A percentile compares a stretch with the other conserved stretches of the same genome.
Evolutionary conservation across 208 protist genomes (phyloP).

Genomic region (Wallacemonas sp.): DNA sequence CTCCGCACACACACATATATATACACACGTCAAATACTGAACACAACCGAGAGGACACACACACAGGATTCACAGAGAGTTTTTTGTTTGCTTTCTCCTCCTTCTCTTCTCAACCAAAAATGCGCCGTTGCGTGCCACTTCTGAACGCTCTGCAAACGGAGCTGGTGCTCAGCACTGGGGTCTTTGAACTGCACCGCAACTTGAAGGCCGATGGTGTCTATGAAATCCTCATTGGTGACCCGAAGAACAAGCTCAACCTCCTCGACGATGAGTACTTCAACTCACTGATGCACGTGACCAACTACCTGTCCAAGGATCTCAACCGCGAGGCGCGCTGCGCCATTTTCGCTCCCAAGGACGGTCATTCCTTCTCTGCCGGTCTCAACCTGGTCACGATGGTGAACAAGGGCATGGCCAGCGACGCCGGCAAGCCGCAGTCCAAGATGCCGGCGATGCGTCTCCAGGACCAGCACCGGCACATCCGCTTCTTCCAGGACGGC

Average conservation of each 20-base stretch:
- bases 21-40: no score
- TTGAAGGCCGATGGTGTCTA: constrained; percentile 37
- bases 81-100: no score
- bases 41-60: no score
- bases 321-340: constrained; percentile 51
- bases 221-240: constrained; percentile 44
- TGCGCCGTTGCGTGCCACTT: constrained; percentile 1
- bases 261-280: constrained; percentile 44
- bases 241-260: constrained; percentile 58
- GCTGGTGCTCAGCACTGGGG: constrained; percentile 25
- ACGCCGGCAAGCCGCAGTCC: background rate
- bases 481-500: constrained; percentile 50
- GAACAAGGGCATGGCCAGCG: constrained; percentile 12
- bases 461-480: constrained; percentile 48
- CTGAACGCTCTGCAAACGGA: background rate
- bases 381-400: constrained; percentile 37
- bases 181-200: constrained; percentile 40
- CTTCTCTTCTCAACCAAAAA: no score
- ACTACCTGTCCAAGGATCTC: constrained; percentile 47
- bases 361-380: constrained; percentile 58
- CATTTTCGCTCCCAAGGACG: constrained; percentile 51
- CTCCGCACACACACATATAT: background rate
- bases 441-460: constrained; percentile 54
- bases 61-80: no score
- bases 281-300: constrained; percentile 32